Base-by-base conservation (phyloP, 805 yeast species). In the Wickerhamiella lipophila region DNA sequence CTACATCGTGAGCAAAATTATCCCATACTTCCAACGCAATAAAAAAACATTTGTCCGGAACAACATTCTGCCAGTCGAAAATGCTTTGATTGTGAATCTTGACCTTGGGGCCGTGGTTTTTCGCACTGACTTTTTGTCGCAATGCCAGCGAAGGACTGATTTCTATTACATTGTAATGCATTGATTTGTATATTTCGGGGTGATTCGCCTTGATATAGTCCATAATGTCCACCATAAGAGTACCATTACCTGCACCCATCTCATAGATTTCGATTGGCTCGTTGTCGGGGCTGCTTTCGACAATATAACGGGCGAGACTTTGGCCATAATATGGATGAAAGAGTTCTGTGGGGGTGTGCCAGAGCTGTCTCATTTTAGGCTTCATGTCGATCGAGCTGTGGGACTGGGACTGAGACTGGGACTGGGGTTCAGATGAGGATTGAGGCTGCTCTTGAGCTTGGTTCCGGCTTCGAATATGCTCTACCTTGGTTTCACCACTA, bases 261-360 rank as follows among this genome's bases (percentile, higher is more conserved):
- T 86, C 95, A 64, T 84, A 86, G 22, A 85, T 82, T 6, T 77
- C 72, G 42, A 89, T 67, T 5, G 48, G 48, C 59, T 83, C 87
- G 38, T 73, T 0, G 88, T 89, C 56, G 77, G 81, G 38, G 74
- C 66, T 53, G 79, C 79, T 55, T 78, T 65, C 62, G 49, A 85
- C 64, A 16, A 88, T 65, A 64, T 85, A 83, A 49, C 88, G 68
- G 0, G 96, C 96, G 50, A 89, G 66, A 0, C 94, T 86, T 61
- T 83, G 83, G 12, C 95, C 95, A 58, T 86, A 85, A 56, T 70
- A 79, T 0, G 95, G 95, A 53, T 79, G 63, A 64, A 85, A 85
- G 41, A 85, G 67, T 62, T 86, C 95, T 0, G 92, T 81, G 1
- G 95, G 95, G 0, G 94, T 85, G 60, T 85, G 94, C 94, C 94